These are phyloP conservation scores for Barnettozyma siamensis DNA, from an alignment of 805 yeast species.

Conservation along the genomic window DNA sequence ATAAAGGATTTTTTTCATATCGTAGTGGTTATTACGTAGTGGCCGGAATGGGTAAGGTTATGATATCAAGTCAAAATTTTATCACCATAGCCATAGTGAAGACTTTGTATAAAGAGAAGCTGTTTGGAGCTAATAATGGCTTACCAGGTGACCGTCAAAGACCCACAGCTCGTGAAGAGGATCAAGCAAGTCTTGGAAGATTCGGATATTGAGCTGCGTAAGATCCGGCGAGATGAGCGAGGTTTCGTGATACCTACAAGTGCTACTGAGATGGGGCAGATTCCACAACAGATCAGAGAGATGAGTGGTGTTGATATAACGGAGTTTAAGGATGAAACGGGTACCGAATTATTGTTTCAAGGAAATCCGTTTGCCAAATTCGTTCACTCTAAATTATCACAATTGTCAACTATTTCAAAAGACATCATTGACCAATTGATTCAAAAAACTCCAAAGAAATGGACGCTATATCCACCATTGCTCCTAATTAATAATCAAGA, in stretches of 20 bases:
- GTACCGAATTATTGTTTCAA: background rate
- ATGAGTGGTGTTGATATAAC: background rate
- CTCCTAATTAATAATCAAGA: conserved; percentile 47
- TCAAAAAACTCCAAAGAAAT: conserved; percentile 41
- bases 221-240: background rate
- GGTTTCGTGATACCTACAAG: conserved; percentile 1
- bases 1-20: background rate
- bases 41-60: too few relatives aligned
- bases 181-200: background rate
- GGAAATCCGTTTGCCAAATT: background rate
- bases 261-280: background rate
- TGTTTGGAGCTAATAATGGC: too few relatives aligned
- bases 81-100: too few relatives aligned
- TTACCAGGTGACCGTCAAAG: too few relatives aligned
- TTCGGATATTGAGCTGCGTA: background rate
- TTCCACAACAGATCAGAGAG: background rate
- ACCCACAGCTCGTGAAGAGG: conserved; percentile 2
- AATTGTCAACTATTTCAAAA: background rate
- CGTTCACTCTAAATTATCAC: background rate
- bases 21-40: too few relatives aligned
- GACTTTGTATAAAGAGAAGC: too few relatives aligned
- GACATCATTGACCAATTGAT: background rate
- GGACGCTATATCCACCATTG: conserved; percentile 64
- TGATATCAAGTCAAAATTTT: too few relatives aligned
- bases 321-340: background rate